Base-by-base conservation (phyloP, 371 early-diverging fungal species). In the Globomyces sp. region DNA sequence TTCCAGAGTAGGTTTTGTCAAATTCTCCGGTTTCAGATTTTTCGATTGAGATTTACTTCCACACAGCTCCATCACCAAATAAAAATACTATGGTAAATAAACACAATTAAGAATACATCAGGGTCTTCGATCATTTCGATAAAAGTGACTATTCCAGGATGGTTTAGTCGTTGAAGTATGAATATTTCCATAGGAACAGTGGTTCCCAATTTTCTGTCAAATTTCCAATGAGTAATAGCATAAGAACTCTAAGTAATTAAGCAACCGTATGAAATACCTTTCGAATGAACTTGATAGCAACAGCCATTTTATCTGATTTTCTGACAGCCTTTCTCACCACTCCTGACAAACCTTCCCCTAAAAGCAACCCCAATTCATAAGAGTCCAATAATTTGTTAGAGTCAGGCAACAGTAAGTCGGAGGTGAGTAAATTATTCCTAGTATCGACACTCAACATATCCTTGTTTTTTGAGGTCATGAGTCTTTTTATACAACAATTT, bases 281-380 rank as follows among this genome's bases (percentile, higher is more conserved):
- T 78, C 66, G 83, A 58, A 92, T 89, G 68, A 91, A 87, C 70
- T 92, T 92, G 67, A 91, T 89, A 11, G 92, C 92, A 52, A 88
- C 87, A 62, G 88, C 86, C 42, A 74, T 68, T 13, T 77, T 71
- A 61, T 74, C 79, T 4, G 61, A 59, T 42, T 68, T 72, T 66
- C 87, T 84, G n/a, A 74, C 71, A 9, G 88, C 90, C 1, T 86
- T 80, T 11, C 85, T 74, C 2, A 89, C 91, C 69, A 88, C 88
- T 5, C 91, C 92, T 71, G 86, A 90, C 6, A 89, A 90, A 45
- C 92, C 92, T 13, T 78, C 79, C 9, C 91, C 91, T 24, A 92
- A 85, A 9, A 60, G 36, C 41, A 36, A 36, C n/a, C 44, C 61
- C 34, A 60, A 46, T 8, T 60, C 41, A 37, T 60, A 60, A 42